Evolutionary conservation across 805 yeast species (phyloP).

Genomic region (Cephaloascus albidus): DNA sequence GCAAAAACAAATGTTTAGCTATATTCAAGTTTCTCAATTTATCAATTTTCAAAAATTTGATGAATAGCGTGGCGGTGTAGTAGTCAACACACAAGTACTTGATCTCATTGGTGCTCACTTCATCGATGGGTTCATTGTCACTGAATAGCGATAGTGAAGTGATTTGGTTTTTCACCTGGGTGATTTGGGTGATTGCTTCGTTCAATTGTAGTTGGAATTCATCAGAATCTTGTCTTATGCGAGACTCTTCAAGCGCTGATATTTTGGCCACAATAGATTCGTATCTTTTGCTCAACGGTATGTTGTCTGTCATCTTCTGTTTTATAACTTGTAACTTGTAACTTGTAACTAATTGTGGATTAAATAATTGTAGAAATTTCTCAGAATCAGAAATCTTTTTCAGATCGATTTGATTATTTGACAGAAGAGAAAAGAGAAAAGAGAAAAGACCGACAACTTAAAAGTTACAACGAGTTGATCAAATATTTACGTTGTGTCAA

Average conservation of each 20-base stretch:
- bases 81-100: constrained; percentile 53
- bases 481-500: too few species aligned
- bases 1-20: constrained; percentile 32
- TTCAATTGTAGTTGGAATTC: constrained; percentile 29
- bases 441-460: too few species aligned
- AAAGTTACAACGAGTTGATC: too few species aligned
- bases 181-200: constrained; percentile 27
- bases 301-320: neutral
- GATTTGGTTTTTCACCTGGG: constrained; percentile 33
- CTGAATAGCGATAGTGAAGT: constrained; percentile 54
- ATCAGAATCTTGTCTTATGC: constrained; percentile 29
- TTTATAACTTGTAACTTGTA: too few species aligned
- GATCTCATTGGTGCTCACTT: constrained; percentile 53
- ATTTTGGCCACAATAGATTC: neutral
- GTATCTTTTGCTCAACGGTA: neutral
- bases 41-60: constrained; percentile 9
- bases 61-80: constrained; percentile 38
- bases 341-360: too few species aligned
- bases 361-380: too few species aligned
- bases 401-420: too few species aligned
- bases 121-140: constrained; percentile 61
- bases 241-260: constrained; percentile 7
- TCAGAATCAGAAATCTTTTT: too few species aligned
- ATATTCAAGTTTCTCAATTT: constrained; percentile 16
- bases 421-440: too few species aligned